Base-by-base conservation (phyloP, 2,329 filamentous ascomycete genomes). In the Xylaria multiplex region DNA sequence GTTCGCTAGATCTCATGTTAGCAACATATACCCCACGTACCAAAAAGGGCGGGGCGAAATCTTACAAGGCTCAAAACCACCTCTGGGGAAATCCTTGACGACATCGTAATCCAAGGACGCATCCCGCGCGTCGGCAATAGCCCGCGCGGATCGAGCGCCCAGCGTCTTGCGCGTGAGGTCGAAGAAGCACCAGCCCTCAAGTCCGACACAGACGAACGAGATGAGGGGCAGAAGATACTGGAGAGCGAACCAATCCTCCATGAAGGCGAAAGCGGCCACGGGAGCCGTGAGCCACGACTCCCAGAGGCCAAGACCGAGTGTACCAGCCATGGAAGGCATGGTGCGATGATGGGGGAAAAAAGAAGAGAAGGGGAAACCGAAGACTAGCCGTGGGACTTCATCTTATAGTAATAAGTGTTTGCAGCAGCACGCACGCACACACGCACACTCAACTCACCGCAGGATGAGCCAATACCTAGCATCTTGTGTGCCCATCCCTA, bases 321-420 rank as follows among this genome's bases (percentile, higher is more conserved):
- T 68, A 70, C 68, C 66, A 70, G 68, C 68, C 68, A 61, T 70
- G 57, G 61, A 50, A 66, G 68, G 66, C 68, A 70, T 70, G 68
- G 68, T 24, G 56, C 32, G 49, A 55, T 61, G 57, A 50, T 66
- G 35, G 53, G 48, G 53, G 14, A 3, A 53, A n/a, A 32, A 16
- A 52, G 22, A 45, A 27, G 37, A 11, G 50, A 59, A 14, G 37
- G 3, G 32, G 5, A 4, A 27, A 22, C 9, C 4, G 37, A 2
- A 16, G 40, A 19, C 19, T 22, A 46, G 46, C 32, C 50, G 42
- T 37, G 6, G 7, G 2, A 19, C 13, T 30, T 56, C 14, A 40
- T 66, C 65, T 61, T 67, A 65, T 65, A 65, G 19, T 40, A 63
- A 4, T 32, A 40, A 37, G 14, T 2, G 16, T 19, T 19, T 52